Conservation (phyloP, 108 stramenopile genomes). For the Parietichytrium sp. region DNA sequence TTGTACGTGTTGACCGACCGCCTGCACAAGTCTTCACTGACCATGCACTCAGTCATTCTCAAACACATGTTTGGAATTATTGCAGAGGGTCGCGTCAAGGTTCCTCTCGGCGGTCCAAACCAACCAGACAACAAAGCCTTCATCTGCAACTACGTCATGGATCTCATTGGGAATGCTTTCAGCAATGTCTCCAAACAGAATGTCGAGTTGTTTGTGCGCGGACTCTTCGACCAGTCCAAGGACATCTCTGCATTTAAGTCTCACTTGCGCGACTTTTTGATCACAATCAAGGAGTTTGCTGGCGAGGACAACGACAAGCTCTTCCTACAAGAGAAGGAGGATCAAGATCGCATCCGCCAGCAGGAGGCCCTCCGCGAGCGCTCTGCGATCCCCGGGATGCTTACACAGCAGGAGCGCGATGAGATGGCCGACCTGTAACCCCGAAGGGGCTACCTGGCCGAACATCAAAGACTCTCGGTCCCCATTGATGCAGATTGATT, state of each 20-base stretch:
- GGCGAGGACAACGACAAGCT: constrained; percentile 91
- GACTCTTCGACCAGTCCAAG: constrained; percentile 93
- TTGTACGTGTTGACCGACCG: constrained; percentile 97
- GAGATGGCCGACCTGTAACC: constrained; percentile 72
- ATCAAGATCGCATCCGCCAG: constrained; percentile 62
- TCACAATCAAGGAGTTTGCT: constrained; percentile 95
- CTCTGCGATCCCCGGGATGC: constrained; percentile 90
- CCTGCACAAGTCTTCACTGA: constrained; percentile 95
- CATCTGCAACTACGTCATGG: constrained; percentile 83
- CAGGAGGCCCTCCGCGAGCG: constrained; percentile 72
- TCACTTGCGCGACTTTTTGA: constrained; percentile 95
- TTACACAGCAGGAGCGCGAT: constrained; percentile 86
- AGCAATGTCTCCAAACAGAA: constrained; percentile 85
- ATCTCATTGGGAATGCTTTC: constrained; percentile 83
- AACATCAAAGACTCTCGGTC: too few species aligned
- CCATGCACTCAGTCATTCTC: constrained; percentile 95
- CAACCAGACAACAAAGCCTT: constrained; percentile 78
- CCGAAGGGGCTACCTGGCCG: too few species aligned
- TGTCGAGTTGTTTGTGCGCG: constrained; percentile 86
- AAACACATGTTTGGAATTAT: constrained; percentile 92
- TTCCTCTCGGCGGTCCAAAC: constrained; percentile 82
- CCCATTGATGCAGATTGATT: too few species aligned
- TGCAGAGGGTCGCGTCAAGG: constrained; percentile 86
- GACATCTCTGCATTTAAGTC: constrained; percentile 95
- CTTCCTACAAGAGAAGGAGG: constrained; percentile 84